Conservation (phyloP, 257 asterid genomes). For the Nicotiana undulata region DNA sequence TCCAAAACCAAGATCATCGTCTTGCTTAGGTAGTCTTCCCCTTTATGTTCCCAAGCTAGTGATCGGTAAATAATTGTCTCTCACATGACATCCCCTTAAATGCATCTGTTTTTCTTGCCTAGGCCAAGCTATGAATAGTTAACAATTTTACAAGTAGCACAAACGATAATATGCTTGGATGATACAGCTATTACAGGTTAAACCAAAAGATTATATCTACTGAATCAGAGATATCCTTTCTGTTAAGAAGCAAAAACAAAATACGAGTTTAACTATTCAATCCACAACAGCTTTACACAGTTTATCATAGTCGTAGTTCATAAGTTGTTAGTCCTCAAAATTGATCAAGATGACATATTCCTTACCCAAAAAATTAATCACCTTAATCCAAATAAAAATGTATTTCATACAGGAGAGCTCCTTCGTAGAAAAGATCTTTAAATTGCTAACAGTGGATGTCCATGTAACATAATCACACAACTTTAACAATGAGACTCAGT, state of each 20-base stretch:
- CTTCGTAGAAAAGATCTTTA: neutral
- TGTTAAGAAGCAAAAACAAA: neutral
- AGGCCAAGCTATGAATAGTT: neutral
- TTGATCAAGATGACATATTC: neutral
- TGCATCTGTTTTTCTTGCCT: neutral
- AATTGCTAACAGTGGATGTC: neutral
- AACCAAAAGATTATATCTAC: neutral
- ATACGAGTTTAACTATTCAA: neutral
- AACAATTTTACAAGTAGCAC: neutral
- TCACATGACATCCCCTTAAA: neutral
- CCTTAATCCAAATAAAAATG: neutral
- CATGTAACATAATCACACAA: neutral
- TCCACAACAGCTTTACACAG: neutral
- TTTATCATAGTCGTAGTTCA: neutral
- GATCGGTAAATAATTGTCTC: neutral
- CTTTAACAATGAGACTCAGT: neutral
- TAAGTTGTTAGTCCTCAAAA: neutral
- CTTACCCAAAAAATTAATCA: neutral
- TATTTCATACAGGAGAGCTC: neutral
- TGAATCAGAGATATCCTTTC: neutral
- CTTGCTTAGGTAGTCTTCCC: neutral
- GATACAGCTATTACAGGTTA: neutral
- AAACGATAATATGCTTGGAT: neutral
- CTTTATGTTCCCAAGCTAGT: neutral
- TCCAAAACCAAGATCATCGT: neutral